Base-by-base conservation (phyloP, 306 rosid species). In the Cicer yamashitae region DNA sequence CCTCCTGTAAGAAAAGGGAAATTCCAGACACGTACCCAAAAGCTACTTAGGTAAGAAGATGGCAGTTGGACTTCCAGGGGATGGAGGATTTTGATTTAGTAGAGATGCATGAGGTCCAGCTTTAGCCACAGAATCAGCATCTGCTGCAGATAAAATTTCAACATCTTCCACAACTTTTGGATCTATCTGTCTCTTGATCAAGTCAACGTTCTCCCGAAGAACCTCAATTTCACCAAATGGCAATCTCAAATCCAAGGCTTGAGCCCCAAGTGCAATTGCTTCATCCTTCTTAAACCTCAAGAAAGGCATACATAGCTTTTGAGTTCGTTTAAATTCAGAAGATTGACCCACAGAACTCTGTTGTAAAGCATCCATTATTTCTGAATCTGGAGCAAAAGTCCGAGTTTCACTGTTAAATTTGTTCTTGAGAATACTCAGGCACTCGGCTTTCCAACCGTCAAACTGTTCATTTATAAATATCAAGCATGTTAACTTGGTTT, bases 51-150 rank as follows among this genome's bases (percentile, higher is more conserved):
- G 81, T 70, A 88, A 86, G 83, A 93, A 93, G 77, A 93, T 86
- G 65, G 97, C 94, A 70, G 97, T 91, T 7, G 96, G 98, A 77
- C 63, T 89, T 81, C 98, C 96, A 17, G 98, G 98, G 51, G 90
- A 81, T 17, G 98, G 96, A 79, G 94, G 96, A 86, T 88, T 93
- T 80, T 87, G 91, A 11, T 77, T 73, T 64, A 93, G 70, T 44
- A 88, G 73, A 76, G 87, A 76, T 78, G 70, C 88, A 71, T 82
- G 74, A 67, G 91, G 7, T 72, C 98, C 97, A 14, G 94, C 96
- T 83, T 60, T 91, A 22, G 86, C 88, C 57, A 71, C 54, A 80
- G 90, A 89, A 75, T 74, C 86, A 14, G 87, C 71, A 64, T 89
- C 88, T 6, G 87, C 79, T 18, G 83, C 88, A 64, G 92, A 86